These are phyloP conservation scores for Ogataea wickerhamii DNA, from an alignment of 805 yeast genomes.

Conservation along the genomic window DNA sequence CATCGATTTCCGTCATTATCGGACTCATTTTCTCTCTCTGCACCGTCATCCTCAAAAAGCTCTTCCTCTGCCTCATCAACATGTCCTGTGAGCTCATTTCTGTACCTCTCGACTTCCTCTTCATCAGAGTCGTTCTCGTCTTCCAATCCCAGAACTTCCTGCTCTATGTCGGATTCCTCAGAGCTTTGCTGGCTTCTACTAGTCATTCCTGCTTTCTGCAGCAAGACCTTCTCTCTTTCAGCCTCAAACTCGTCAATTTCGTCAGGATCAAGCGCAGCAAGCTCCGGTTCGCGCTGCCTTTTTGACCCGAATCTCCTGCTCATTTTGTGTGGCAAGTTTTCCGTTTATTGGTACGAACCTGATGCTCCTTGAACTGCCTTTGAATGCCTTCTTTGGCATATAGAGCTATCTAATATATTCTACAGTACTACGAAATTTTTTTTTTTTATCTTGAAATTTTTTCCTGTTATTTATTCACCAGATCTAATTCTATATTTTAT, in stretches of 20 bases:
- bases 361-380: no score
- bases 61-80: slow-evolving; percentile 48
- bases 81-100: slow-evolving; percentile 36
- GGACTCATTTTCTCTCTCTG: slow-evolving; percentile 26
- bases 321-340: not conserved
- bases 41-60: slow-evolving; percentile 36
- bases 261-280: slow-evolving; percentile 46
- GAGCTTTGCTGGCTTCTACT: slow-evolving; percentile 20
- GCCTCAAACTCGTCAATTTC: slow-evolving; percentile 70
- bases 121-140: slow-evolving; percentile 46
- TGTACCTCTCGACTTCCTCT: slow-evolving; percentile 33
- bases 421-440: no score
- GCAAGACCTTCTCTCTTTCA: slow-evolving; percentile 51
- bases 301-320: not conserved
- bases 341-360: no score
- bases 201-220: slow-evolving; percentile 53
- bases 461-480: no score
- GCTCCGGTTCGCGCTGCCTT: slow-evolving; percentile 17
- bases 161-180: slow-evolving; percentile 34
- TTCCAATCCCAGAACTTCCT: slow-evolving; percentile 32
- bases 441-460: no score
- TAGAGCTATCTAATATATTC: no score
- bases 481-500: no score
- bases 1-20: slow-evolving; percentile 35
- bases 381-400: no score